Percentiles rank a stretch among this genome's conserved stretches.
phyloP scores from a whole-genome alignment of 1,284 basidiomycete genomes.

The Malassezia cuniculi region DNA sequence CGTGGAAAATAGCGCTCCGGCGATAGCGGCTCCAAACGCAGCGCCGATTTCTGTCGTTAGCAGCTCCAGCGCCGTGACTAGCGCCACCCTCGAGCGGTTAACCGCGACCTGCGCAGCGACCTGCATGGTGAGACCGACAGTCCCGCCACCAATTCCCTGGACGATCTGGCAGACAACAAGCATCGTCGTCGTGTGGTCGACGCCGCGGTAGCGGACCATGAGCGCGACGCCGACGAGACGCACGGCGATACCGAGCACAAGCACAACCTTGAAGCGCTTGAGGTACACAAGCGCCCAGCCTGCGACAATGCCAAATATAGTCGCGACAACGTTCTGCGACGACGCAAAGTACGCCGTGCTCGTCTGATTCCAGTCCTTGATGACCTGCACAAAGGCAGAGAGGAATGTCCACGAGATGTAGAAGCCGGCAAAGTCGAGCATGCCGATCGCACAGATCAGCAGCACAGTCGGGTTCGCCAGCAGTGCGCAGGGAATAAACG shows the following conservation, averaged over 20 bases:
- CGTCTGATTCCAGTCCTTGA: constrained; percentile 41
- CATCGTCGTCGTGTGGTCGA: constrained; percentile 50
- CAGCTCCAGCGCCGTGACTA: constrained; percentile 66
- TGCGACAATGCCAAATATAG: constrained; percentile 55
- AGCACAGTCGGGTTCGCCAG: constrained; percentile 43
- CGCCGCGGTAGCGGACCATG: constrained; percentile 52
- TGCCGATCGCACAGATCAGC: constrained; percentile 39
- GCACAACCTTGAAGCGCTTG: constrained; percentile 55
- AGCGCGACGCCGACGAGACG: constrained; percentile 55
- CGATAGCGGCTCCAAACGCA: constrained; percentile 57
- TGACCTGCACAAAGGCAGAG: constrained; percentile 38
- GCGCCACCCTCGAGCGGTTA: constrained; percentile 61
- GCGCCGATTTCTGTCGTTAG: constrained; percentile 67
- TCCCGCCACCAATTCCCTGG: constrained; percentile 66
- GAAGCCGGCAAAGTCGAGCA: constrained; percentile 46
- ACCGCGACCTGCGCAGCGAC: constrained; percentile 68
- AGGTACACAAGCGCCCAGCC: constrained; percentile 48
- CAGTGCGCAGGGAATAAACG: constrained; percentile 47
- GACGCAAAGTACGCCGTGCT: constrained; percentile 40
- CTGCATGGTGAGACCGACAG: constrained; percentile 58
- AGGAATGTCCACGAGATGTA: constrained; percentile 45
- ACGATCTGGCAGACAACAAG: constrained; percentile 52
- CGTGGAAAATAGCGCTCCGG: constrained; percentile 53
- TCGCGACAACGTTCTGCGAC: constrained; percentile 53
- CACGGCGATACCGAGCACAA: constrained; percentile 57